A percentile compares a stretch with the other conserved stretches of the same genome.
Conservation (phyloP, 768 basidiomycete genomes). For the Saitozyma podzolica region DNA sequence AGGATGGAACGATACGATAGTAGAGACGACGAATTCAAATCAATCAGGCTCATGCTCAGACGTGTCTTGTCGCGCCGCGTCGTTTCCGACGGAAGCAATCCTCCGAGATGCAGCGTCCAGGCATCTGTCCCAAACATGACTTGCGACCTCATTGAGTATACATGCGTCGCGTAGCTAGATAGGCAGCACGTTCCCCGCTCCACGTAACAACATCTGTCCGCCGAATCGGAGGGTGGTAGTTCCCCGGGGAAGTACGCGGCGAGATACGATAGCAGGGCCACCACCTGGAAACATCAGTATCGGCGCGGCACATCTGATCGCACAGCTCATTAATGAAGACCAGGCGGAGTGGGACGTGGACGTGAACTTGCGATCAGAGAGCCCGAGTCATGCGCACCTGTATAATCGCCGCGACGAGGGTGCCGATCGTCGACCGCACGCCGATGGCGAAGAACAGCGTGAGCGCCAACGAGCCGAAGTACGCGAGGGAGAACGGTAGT, state of each 20-base stretch:
- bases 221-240: conserved; percentile 52
- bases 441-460: conserved; percentile 91
- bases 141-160: too few species aligned
- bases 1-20: too few species aligned
- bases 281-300: conserved; percentile 57
- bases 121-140: too few species aligned
- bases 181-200: conserved; percentile 79
- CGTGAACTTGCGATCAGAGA: not conserved
- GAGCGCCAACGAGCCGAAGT: conserved; percentile 76
- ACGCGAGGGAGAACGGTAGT: conserved; percentile 78
- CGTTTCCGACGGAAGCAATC: too few species aligned
- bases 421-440: conserved; percentile 79
- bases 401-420: conserved; percentile 74
- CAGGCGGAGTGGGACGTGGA: not conserved
- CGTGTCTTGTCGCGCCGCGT: too few species aligned
- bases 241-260: conserved; percentile 90
- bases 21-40: too few species aligned
- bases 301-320: too few species aligned
- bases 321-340: too few species aligned
- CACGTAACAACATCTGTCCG: conserved; percentile 63
- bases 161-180: too few species aligned
- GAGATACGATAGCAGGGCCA: conserved; percentile 82
- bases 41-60: too few species aligned
- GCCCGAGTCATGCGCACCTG: conserved; percentile 54
- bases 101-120: too few species aligned